Conservation (phyloP, 2,329 filamentous ascomycete species). For the Penicillium nordicum region DNA sequence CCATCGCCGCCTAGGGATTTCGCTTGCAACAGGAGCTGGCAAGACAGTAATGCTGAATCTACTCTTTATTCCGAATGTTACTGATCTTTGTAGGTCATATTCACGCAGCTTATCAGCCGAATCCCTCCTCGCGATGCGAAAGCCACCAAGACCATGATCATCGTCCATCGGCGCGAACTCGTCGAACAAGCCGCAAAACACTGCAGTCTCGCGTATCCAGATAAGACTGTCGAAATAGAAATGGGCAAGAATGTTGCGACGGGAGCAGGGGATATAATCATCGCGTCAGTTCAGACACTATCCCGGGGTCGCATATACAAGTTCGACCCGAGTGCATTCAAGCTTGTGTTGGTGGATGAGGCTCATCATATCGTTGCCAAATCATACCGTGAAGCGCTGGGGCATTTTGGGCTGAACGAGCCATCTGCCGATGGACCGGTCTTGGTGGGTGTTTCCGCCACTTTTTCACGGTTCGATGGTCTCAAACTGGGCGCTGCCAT, state of each 20-base stretch:
- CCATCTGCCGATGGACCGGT: constrained; percentile 54
- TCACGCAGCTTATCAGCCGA: constrained; percentile 87
- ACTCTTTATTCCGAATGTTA: background rate
- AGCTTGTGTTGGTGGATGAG: constrained; percentile 90
- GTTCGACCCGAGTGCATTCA: constrained; percentile 76
- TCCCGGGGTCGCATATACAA: constrained; percentile 74
- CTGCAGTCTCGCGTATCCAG: constrained; percentile 75
- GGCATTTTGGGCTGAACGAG: constrained; percentile 71
- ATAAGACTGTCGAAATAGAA: constrained; percentile 80
- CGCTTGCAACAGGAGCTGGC: constrained; percentile 80
- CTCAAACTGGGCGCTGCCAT: constrained; percentile 77
- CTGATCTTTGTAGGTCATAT: constrained; percentile 66
- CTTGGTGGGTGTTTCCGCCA: constrained; percentile 87
- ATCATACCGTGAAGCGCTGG: constrained; percentile 70
- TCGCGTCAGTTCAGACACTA: constrained; percentile 86
- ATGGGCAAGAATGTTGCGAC: constrained; percentile 77
- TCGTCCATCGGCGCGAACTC: constrained; percentile 88
- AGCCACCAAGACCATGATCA: constrained; percentile 77
- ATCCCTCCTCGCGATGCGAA: constrained; percentile 55
- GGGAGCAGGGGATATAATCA: constrained; percentile 83
- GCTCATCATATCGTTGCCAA: constrained; percentile 92
- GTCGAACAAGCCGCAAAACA: constrained; percentile 91
- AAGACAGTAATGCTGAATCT: constrained; percentile 65
- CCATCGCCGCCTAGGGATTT: constrained; percentile 76
- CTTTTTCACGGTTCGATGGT: constrained; percentile 76